These are phyloP conservation scores for Ramaria sp. DNA, from an alignment of 768 basidiomycete species.

Conservation along the genomic window DNA sequence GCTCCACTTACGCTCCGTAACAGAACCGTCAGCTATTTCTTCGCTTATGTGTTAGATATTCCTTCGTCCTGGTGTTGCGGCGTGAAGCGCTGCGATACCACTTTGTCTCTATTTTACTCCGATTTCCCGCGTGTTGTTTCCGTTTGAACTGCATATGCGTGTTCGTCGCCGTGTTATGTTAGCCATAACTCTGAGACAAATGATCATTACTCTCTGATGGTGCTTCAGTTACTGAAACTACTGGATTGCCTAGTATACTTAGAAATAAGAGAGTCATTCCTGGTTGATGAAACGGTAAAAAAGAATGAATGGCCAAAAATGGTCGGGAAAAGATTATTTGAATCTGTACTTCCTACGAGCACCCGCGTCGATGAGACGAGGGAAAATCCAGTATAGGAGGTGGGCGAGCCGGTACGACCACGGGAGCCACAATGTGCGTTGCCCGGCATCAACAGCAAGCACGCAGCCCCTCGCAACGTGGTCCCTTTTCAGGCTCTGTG, in stretches of 20 bases:
- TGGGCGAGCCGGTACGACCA: slow-evolving; percentile 31
- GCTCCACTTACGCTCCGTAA: not conserved
- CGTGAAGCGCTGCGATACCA: not conserved
- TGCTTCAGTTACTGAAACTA: too few relatives aligned
- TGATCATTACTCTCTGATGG: not conserved
- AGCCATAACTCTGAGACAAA: not conserved
- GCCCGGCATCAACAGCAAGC: slow-evolving; percentile 44
- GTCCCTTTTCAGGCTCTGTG: slow-evolving; percentile 45
- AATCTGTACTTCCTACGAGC: slow-evolving; percentile 62
- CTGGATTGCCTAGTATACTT: too few relatives aligned
- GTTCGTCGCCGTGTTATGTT: not conserved
- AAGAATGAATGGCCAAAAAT: too few relatives aligned
- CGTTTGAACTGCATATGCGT: not conserved
- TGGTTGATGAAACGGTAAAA: too few relatives aligned
- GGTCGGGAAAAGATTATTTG: not conserved
- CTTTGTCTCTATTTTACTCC: not conserved
- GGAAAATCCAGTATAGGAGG: slow-evolving; percentile 56
- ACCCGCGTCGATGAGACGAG: slow-evolving; percentile 42
- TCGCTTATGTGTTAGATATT: not conserved
- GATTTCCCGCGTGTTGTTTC: not conserved
- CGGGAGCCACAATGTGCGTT: slow-evolving; percentile 54
- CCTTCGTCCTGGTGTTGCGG: not conserved
- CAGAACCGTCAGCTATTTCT: not conserved
- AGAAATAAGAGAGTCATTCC: not conserved
- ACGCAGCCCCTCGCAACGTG: slow-evolving; percentile 53